These are phyloP conservation scores for Rhynchospora pubera DNA, from an alignment of 176 grass and related monocot genomes.

Conservation along the genomic window DNA sequence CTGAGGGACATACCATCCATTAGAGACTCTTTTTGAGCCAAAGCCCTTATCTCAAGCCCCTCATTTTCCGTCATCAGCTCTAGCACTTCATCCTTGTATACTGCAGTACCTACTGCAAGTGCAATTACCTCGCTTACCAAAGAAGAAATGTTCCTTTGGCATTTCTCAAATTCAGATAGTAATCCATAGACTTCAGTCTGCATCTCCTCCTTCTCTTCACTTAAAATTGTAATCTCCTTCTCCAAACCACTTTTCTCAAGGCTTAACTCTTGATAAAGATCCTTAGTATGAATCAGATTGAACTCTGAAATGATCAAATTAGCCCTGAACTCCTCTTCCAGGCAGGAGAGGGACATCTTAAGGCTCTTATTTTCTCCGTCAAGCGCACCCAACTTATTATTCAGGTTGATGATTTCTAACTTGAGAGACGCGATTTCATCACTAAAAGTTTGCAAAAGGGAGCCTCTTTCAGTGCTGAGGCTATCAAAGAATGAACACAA, in stretches of 20 bases:
- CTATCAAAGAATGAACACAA: conserved; percentile 60
- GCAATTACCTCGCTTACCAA: conserved; percentile 43
- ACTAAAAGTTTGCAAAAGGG: conserved; percentile 46
- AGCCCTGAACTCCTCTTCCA: conserved; percentile 54
- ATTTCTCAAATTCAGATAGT: conserved; percentile 40
- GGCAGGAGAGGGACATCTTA: conserved; percentile 37
- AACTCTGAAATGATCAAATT: conserved; percentile 57
- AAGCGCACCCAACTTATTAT: conserved; percentile 30
- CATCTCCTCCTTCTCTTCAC: conserved; percentile 24
- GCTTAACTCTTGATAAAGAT: conserved; percentile 39
- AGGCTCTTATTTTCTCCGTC: conserved; percentile 54
- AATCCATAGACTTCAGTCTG: conserved; percentile 27
- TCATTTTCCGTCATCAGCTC: conserved; percentile 44
- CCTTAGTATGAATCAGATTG: conserved; percentile 46
- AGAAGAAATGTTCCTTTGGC: conserved; percentile 39
- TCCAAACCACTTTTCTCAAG: conserved; percentile 45
- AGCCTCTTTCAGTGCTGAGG: conserved; percentile 67
- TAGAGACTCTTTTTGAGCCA: conserved; percentile 37
- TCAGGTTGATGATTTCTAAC: conserved; percentile 47
- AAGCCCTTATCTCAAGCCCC: conserved; percentile 34
- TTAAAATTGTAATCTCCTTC: conserved; percentile 33
- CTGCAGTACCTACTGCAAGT: conserved; percentile 37
- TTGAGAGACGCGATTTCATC: conserved; percentile 56
- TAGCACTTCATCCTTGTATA: conserved; percentile 60
- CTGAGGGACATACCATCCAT: conserved; percentile 32